Conservation (phyloP, 2,329 filamentous ascomycete genomes). For the Aspergillus ibericus region DNA sequence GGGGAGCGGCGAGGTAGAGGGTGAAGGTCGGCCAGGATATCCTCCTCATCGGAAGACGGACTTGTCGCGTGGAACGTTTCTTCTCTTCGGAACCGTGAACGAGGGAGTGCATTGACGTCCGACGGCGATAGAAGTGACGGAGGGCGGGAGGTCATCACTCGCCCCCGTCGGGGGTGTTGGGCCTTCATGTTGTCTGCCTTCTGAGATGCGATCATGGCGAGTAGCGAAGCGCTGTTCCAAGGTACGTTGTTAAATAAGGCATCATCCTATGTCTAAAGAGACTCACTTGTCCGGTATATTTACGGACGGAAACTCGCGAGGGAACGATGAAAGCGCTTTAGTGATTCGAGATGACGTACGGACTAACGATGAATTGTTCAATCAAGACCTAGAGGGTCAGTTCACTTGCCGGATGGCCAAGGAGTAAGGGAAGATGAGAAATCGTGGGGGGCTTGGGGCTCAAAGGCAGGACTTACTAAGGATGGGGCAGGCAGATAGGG, state of each 20-base stretch:
- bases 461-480: neutral
- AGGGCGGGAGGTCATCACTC: conserved; percentile 32
- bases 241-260: neutral
- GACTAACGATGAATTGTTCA: neutral
- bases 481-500: neutral
- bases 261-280: neutral
- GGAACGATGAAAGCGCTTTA: neutral
- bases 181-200: conserved; percentile 12
- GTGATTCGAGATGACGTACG: conserved; percentile 1
- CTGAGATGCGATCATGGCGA: conserved; percentile 12
- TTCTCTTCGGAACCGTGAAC: conserved; percentile 58
- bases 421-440: neutral
- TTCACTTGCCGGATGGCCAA: neutral
- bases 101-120: conserved; percentile 18
- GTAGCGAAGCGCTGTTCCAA: neutral
- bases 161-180: conserved; percentile 29
- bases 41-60: conserved; percentile 40
- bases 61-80: conserved; percentile 60
- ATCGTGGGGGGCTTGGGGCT: neutral
- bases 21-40: conserved; percentile 44
- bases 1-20: conserved; percentile 65
- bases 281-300: neutral
- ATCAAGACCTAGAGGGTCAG: neutral
- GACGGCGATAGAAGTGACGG: conserved; percentile 29
- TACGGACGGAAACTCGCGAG: neutral